A percentile compares a stretch with the other conserved stretches of the same genome.
Conservation (phyloP, 257 asterid species). For the Craterostigma plantagineum region DNA sequence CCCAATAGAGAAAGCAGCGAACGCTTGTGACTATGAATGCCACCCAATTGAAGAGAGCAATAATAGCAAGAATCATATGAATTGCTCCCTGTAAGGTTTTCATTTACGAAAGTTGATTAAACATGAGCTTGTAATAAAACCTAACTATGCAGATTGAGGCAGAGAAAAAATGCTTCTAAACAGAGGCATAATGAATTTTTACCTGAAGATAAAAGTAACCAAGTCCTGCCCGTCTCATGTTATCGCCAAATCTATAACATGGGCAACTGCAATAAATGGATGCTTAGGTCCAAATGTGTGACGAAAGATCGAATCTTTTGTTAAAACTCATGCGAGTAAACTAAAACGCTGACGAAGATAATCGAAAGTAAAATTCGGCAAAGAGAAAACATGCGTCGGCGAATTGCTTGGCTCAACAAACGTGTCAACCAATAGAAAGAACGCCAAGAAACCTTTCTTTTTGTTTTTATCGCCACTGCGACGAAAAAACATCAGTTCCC, state of each 20-base stretch:
- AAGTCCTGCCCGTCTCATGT: constrained; percentile 84
- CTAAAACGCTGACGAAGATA: too few relatives aligned
- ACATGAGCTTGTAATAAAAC: background rate
- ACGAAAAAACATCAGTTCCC: background rate
- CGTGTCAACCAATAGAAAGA: background rate
- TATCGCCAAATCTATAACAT: constrained; percentile 90
- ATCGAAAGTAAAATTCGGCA: too few relatives aligned
- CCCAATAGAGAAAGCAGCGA: constrained; percentile 44
- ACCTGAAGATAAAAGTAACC: constrained; percentile 93
- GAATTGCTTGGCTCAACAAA: background rate
- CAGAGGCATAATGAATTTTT: constrained; percentile 3
- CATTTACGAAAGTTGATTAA: background rate
- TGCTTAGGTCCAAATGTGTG: constrained; percentile 9
- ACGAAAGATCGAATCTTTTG: constrained; percentile 3
- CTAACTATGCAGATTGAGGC: too few relatives aligned
- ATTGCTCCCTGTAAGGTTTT: constrained; percentile 53
- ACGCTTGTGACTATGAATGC: constrained; percentile 42
- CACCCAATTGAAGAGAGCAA: constrained; percentile 32
- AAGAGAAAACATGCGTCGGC: too few relatives aligned
- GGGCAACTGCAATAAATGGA: constrained; percentile 65
- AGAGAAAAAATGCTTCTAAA: background rate
- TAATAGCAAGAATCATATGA: constrained; percentile 24
- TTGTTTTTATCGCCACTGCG: background rate
- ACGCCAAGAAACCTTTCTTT: background rate
- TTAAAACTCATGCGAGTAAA: background rate